Conservation (phyloP, 176 grass and related monocot species). For the Hordeum marinum region DNA sequence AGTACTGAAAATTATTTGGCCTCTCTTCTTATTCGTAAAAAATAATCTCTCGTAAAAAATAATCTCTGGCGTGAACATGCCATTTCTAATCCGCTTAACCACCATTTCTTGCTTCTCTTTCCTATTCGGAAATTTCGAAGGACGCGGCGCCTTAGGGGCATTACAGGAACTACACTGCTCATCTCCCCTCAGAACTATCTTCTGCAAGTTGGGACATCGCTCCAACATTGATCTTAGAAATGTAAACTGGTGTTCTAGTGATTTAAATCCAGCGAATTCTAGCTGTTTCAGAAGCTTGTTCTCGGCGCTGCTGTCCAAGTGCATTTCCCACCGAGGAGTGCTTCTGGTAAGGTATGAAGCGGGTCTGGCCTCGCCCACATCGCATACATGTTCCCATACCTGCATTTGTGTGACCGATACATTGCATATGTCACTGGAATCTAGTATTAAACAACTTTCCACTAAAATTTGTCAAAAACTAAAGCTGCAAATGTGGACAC, state of each 20-base stretch:
- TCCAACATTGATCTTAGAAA: not conserved
- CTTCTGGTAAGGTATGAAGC: not conserved
- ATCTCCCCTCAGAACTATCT: not conserved
- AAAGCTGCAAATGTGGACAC: not conserved
- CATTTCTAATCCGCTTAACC: not conserved
- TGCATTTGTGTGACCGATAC: not conserved
- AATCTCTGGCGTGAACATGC: not conserved
- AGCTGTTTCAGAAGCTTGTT: not conserved
- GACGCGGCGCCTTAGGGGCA: not conserved
- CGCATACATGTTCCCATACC: not conserved
- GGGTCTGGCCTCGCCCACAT: not conserved
- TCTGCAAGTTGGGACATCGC: slow-evolving; percentile 3
- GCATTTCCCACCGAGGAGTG: not conserved
- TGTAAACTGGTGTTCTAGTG: not conserved
- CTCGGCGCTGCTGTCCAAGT: not conserved
- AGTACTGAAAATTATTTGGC: too few relatives aligned
- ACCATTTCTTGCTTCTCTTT: not conserved
- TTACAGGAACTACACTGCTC: not conserved
- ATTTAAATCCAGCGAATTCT: not conserved
- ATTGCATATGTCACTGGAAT: not conserved
- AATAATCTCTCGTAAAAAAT: not conserved
- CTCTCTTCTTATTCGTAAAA: not conserved
- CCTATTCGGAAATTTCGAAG: not conserved
- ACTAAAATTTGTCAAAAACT: not conserved
- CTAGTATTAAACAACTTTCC: not conserved